Conservation (phyloP, 768 basidiomycete species). For the Amanita subjunquillea region DNA sequence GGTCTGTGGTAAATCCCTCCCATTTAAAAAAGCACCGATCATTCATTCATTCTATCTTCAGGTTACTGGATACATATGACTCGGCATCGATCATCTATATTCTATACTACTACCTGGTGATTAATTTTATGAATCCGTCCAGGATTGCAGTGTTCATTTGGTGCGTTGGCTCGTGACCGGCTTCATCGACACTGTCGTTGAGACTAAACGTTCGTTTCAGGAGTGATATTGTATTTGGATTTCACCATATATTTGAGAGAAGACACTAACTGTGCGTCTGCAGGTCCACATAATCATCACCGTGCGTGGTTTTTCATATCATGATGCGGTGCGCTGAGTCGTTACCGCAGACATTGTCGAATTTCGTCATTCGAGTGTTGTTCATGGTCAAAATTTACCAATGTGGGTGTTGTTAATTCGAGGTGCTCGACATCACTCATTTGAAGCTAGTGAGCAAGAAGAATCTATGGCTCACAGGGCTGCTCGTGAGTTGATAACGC, state of each 20-base stretch:
- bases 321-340: not conserved
- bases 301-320: constrained; percentile 20
- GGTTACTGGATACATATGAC: constrained; percentile 48
- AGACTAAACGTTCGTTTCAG: too few relatives aligned
- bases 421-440: not conserved
- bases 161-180: constrained; percentile 18
- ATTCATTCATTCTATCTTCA: constrained; percentile 13
- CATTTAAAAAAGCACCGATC: not conserved
- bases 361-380: constrained; percentile 41
- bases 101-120: constrained; percentile 47
- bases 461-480: constrained; percentile 29
- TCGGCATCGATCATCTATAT: constrained; percentile 41
- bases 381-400: constrained; percentile 41
- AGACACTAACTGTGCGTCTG: not conserved
- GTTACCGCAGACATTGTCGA: constrained; percentile 28
- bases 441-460: constrained; percentile 29
- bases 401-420: constrained; percentile 23
- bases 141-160: constrained; percentile 16
- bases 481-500: constrained; percentile 30
- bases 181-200: too few relatives aligned
- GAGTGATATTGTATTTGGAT: too few relatives aligned
- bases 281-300: constrained; percentile 46
- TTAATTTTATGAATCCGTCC: constrained; percentile 38
- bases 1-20: not conserved
- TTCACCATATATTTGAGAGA: not conserved